Percentiles rank a stretch among this genome's conserved stretches.
phyloP scores from a whole-genome alignment of 768 basidiomycete genomes.

The Saitozyma sp. region DNA sequence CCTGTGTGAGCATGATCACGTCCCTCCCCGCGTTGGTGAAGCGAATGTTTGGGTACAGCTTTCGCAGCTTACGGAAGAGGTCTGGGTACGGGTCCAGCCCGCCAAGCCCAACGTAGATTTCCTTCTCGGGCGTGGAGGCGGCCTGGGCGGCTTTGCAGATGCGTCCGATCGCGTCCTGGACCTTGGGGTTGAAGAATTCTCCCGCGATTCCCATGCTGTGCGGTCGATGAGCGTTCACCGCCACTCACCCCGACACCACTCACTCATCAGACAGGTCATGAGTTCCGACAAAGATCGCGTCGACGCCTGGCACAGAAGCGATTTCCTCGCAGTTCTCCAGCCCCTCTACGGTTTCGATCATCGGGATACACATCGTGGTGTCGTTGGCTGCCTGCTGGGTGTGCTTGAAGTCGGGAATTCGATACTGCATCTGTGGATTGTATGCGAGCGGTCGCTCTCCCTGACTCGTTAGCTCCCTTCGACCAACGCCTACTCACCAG shows the following conservation, averaged over 20 bases:
- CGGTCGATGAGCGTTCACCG: neutral
- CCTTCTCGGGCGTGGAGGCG: neutral
- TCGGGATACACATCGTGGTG: too few relatives aligned
- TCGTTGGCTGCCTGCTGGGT: too few relatives aligned
- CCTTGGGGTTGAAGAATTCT: conserved; percentile 9
- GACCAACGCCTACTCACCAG: too few relatives aligned
- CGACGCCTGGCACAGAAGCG: conserved; percentile 6
- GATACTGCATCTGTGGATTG: too few relatives aligned
- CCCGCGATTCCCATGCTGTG: conserved; percentile 20
- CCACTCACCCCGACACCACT: too few relatives aligned
- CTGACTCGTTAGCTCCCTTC: too few relatives aligned
- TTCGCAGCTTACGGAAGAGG: conserved; percentile 9
- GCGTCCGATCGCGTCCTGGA: conserved; percentile 13
- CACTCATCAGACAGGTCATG: conserved; percentile 8
- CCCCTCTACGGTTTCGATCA: too few relatives aligned
- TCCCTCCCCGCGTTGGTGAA: conserved; percentile 12
- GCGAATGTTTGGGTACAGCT: conserved; percentile 6
- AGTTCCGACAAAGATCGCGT: conserved; percentile 5
- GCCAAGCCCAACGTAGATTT: conserved; percentile 16
- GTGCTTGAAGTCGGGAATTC: too few relatives aligned
- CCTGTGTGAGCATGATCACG: neutral
- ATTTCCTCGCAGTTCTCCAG: neutral
- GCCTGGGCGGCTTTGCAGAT: conserved; percentile 15
- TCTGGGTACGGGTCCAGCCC: conserved; percentile 13
- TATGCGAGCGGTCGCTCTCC: too few relatives aligned